phyloP scores from a whole-genome alignment of 352 stramenopile genomes.

The Blastocystis sp. region DNA sequence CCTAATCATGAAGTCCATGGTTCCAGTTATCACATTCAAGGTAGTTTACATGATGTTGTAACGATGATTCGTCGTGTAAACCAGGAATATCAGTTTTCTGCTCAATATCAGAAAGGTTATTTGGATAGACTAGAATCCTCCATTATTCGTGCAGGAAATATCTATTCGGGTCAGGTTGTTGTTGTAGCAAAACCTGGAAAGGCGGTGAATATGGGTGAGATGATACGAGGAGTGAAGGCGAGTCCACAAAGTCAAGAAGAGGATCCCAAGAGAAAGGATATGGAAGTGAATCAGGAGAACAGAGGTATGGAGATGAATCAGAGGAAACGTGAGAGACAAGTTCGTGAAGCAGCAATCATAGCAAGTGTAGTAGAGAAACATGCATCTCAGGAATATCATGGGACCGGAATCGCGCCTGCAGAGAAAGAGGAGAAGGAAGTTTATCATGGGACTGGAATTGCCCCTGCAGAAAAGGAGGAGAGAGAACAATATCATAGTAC shows the following conservation, averaged over 20 bases:
- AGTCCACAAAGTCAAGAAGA: not conserved
- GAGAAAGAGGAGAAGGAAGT: not conserved
- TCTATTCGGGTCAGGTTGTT: not conserved
- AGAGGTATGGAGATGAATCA: not conserved
- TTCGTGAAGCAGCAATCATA: not conserved
- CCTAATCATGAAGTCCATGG: not conserved
- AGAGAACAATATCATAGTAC: constrained; percentile 7
- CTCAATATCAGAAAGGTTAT: not conserved
- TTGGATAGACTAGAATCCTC: not conserved
- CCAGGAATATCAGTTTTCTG: not conserved
- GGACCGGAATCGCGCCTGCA: not conserved
- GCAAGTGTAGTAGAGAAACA: not conserved
- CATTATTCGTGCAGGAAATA: not conserved
- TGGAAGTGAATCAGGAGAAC: not conserved
- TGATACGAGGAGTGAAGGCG: not conserved
- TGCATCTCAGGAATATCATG: not conserved
- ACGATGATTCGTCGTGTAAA: constrained; percentile 9
- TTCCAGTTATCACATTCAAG: not conserved
- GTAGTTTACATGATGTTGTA: not conserved
- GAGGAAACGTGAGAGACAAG: not conserved
- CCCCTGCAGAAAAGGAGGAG: not conserved
- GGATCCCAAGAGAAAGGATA: not conserved
- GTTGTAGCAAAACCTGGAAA: not conserved
- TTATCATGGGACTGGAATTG: not conserved
- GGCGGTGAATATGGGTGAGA: not conserved